Conservation (phyloP, 2,329 filamentous ascomycete species). For the Aspergillus fumigatiaffinis region DNA sequence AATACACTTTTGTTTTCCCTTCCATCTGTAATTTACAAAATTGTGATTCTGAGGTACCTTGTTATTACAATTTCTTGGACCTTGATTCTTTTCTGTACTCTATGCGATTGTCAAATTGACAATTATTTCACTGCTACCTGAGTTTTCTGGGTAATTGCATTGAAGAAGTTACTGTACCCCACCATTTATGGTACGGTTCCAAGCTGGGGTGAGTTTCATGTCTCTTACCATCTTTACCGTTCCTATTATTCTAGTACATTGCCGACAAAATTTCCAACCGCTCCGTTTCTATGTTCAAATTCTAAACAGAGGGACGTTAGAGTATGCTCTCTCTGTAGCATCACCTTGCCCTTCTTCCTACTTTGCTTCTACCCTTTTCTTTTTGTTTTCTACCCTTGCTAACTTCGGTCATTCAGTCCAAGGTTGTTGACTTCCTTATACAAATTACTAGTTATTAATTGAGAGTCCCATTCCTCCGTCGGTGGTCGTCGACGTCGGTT, state of each 20-base stretch:
- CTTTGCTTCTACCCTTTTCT: slow-evolving; percentile 2
- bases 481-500: background rate
- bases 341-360: background rate
- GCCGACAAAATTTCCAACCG: background rate
- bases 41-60: no score
- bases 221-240: slow-evolving; percentile 5
- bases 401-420: background rate
- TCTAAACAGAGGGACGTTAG: background rate
- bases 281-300: background rate
- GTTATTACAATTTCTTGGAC: background rate
- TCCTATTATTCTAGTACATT: slow-evolving; percentile 5
- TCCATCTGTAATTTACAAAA: background rate
- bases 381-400: background rate
- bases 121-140: background rate
- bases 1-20: background rate
- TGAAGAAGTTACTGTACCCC: background rate
- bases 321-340: background rate
- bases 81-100: background rate
- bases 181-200: slow-evolving; percentile 7
- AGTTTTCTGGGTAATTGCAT: background rate
- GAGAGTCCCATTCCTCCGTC: background rate
- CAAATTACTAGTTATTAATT: background rate
- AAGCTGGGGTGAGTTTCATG: slow-evolving; percentile 12
- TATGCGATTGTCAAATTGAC: background rate
- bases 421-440: background rate